These are phyloP conservation scores for Hordeum pubiflorum DNA, from an alignment of 202 grass and related monocot genomes.

Conservation along the genomic window DNA sequence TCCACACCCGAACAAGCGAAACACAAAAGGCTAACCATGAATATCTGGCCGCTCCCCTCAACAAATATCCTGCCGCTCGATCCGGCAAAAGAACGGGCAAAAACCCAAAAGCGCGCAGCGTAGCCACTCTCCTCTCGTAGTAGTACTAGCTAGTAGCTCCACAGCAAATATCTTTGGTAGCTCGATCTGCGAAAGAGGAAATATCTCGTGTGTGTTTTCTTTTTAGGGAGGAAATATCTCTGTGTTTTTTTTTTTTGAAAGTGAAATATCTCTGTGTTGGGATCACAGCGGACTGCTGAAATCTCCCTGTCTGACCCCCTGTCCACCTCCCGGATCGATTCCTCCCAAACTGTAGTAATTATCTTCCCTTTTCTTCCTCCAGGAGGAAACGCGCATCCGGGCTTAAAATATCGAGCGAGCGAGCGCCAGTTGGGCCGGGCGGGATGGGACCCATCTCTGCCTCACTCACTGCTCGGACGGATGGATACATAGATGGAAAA, in stretches of 20 bases:
- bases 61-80: neutral
- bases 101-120: neutral
- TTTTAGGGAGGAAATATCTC: neutral
- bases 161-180: too few relatives aligned
- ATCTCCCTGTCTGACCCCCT: neutral
- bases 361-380: neutral
- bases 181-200: too few relatives aligned
- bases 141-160: too few relatives aligned
- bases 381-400: neutral
- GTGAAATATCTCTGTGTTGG: neutral
- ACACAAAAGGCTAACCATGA: neutral
- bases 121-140: too few relatives aligned
- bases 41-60: neutral
- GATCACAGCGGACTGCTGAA: neutral
- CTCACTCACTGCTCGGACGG: neutral
- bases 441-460: neutral
- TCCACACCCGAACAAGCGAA: neutral
- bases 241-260: neutral
- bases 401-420: neutral
- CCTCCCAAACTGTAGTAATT: neutral
- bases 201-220: too few relatives aligned
- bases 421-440: too few relatives aligned
- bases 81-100: neutral
- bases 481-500: neutral
- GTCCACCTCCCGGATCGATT: neutral